These are phyloP conservation scores for Myxozyma udenii DNA, from an alignment of 805 yeast genomes.

Conservation along the genomic window DNA sequence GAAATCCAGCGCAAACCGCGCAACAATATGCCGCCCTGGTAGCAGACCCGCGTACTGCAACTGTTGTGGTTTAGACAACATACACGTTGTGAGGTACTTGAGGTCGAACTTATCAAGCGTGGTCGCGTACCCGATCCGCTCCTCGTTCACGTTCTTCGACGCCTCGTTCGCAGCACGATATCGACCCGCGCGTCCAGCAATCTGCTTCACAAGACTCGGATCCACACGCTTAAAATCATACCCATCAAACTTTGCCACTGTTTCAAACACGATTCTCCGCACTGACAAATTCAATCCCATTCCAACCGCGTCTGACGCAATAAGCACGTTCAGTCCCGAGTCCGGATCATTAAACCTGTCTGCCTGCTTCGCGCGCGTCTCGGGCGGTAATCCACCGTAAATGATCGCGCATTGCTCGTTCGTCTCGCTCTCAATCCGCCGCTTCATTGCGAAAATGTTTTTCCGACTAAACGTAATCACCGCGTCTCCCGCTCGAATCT, in stretches of 20 bases:
- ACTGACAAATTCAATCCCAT: constrained; percentile 91
- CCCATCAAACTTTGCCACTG: constrained; percentile 71
- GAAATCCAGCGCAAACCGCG: constrained; percentile 59
- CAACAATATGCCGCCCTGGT: constrained; percentile 76
- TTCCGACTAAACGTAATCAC: constrained; percentile 80
- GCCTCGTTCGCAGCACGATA: constrained; percentile 39
- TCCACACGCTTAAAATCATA: constrained; percentile 46
- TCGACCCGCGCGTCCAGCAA: constrained; percentile 95
- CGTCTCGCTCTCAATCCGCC: constrained; percentile 63
- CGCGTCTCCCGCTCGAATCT: constrained; percentile 74
- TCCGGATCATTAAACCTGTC: constrained; percentile 58
- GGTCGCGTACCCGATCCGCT: constrained; percentile 33
- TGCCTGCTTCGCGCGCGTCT: constrained; percentile 84
- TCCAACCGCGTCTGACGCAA: constrained; percentile 96
- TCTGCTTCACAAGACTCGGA: constrained; percentile 75
- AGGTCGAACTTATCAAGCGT: constrained; percentile 28
- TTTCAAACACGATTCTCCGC: constrained; percentile 71
- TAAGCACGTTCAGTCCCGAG: constrained; percentile 76
- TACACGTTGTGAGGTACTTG: constrained; percentile 44
- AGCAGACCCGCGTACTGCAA: constrained; percentile 65
- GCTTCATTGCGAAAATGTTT: constrained; percentile 64
- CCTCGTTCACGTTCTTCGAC: not conserved
- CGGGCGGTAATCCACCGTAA: constrained; percentile 95
- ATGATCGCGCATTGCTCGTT: constrained; percentile 75
- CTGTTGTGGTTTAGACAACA: constrained; percentile 52